Evolutionary conservation across 768 basidiomycete genomes (phyloP), one percentile per base, ranked within the genome.

Genomic region (Lyophyllum atratum): DNA sequence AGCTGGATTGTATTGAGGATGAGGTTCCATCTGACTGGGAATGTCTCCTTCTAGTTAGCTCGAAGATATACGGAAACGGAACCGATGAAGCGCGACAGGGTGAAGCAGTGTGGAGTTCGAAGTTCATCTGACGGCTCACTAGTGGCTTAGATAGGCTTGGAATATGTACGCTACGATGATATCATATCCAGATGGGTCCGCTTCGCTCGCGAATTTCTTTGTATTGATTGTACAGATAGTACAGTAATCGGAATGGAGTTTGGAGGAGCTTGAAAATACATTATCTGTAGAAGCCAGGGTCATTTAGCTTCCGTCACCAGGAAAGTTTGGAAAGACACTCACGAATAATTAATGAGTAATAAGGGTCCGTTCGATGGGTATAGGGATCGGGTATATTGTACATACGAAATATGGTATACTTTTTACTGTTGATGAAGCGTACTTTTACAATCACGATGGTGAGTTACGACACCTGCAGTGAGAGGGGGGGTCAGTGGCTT

Each of bases 61-160:
- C 76, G 3, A 77, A 74, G 59, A 70, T 83, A 12, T 80, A 78
- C 69, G 76, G 79, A 11, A 65, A 67, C 49, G 80, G 79, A 60
- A 77, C 75, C 59, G 78, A 80, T 31, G 76, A 81, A 69, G 80
- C 80, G 10, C 72, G 82, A 56, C 74, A 80, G 56, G 74, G 74
- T 47, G 81, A 82, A 60, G 81, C 80, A 7, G 63, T 80, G 62
- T 80, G 80, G 76, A 82, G 80, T 64, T 81, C 80, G 15, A 81
- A 78, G 65, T 76, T 81, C 63, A 77, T 82, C 40, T 80, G 62
- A 74, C 26, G 28, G 50, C 19, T 31, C 28, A 25, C 12, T 24
- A 44, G 37, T 15, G 34, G 34, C 34, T 37, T 5, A 44, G 43
- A n/a, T n/a, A 49, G 52, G 19, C 21, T n/a, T 40, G 44, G 39